Base-by-base conservation (phyloP, 2,329 filamentous ascomycete species). In the Aspergillus udagawae region DNA sequence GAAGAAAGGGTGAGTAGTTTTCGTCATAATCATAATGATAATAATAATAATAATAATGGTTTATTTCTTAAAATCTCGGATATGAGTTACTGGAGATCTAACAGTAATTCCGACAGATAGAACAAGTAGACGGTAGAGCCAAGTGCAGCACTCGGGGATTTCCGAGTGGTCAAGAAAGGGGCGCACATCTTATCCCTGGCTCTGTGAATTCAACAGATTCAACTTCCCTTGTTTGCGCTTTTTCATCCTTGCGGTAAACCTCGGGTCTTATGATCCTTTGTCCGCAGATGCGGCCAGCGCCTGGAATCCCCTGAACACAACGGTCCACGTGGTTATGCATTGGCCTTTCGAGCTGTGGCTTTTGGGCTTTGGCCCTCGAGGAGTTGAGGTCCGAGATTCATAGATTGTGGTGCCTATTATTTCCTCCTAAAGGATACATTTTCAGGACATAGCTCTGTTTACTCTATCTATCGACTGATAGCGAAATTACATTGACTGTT, bases 281-380 rank as follows among this genome's bases (percentile, higher is more conserved):
- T 41, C 49, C 42, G 28, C 20, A 25, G 47, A 50, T 48, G 32
- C 48, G 35, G 44, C 9, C n/a, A 10, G 3, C 14, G 5, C 20
- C 44, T 38, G 41, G 44, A 27, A 27, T 57, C 41, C 45, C 48
- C 52, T 57, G 52, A 52, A 44, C 38, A 42, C 29, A 58, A 57
- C 53, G 41, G 50, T 59, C 56, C 60, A 61, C 60, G 60, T 62
- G 56, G 60, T 44, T 42, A 55, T 62, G 58, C 58, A 62, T 60
- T 57, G 60, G 55, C 60, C 60, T 58, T 47, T 14, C 42, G 12
- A 25, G 5, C 23, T 21, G 21, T 23, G 21, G 21, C 20, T 42
- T 42, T 45, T 21, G 21, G 42, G n/a, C 20, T 23, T 47, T 44
- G 41, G 41, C n/a, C 17, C 28, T 44, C 21, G 41, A 25, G 23